These are phyloP conservation scores for Chlorella sp. DNA, from an alignment of 139 green algal species.

Conservation along the genomic window DNA sequence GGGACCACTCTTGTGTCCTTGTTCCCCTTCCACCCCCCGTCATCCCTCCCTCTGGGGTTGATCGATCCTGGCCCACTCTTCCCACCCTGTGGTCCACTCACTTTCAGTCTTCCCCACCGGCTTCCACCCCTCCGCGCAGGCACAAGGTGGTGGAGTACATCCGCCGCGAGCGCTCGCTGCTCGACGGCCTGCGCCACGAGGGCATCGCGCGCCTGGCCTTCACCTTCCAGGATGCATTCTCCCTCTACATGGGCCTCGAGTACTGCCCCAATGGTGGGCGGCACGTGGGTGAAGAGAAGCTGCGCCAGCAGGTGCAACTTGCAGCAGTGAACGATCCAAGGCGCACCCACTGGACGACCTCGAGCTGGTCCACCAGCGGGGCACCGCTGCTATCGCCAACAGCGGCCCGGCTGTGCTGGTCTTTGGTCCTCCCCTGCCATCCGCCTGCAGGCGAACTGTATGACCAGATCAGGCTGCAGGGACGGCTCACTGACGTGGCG, in stretches of 20 bases:
- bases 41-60: no score
- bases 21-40: no score
- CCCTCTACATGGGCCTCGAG: constrained; percentile 57
- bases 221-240: constrained; percentile 64
- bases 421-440: not conserved
- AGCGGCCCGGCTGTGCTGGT: not conserved
- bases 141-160: constrained; percentile 67
- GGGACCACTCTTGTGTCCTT: no score
- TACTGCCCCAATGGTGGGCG: constrained; percentile 42
- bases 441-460: constrained; percentile 53
- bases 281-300: not conserved
- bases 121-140: not conserved
- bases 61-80: no score
- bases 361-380: no score
- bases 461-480: constrained; percentile 50
- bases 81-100: not conserved
- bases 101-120: not conserved
- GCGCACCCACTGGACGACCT: no score
- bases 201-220: constrained; percentile 69
- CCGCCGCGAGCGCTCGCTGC: constrained; percentile 53
- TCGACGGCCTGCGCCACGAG: constrained; percentile 57
- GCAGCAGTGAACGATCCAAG: no score
- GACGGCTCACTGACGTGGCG: constrained; percentile 41
- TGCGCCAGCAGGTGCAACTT: no score
- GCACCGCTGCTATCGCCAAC: no score